Conservation (phyloP, 306 rosid genomes). For the Trifolium subterraneum region DNA sequence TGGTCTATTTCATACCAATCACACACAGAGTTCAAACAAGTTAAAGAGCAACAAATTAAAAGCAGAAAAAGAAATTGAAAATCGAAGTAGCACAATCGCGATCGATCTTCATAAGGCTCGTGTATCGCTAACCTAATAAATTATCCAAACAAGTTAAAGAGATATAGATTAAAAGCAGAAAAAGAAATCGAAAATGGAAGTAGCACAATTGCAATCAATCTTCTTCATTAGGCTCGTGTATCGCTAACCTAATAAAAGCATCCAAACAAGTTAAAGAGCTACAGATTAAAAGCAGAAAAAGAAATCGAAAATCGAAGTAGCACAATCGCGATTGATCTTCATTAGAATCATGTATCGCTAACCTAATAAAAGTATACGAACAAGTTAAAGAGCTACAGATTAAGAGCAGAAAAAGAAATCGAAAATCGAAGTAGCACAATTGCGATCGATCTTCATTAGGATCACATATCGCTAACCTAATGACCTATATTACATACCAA, state of each 20-base stretch:
- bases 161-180: no score
- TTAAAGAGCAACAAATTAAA: not conserved
- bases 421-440: no score
- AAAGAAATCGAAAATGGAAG: no score
- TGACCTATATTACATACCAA: not conserved
- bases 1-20: conserved; percentile 54
- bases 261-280: conserved; percentile 10
- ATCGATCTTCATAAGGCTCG: conserved; percentile 1
- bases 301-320: not conserved
- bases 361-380: not conserved
- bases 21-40: conserved; percentile 5
- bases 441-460: not conserved
- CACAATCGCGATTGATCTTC: conserved; percentile 2
- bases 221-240: not conserved
- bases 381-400: no score
- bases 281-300: conserved; percentile 12
- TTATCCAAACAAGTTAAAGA: not conserved
- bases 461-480: not conserved
- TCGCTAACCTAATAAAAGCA: not conserved
- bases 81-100: not conserved
- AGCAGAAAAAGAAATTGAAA: conserved; percentile 4
- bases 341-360: not conserved
- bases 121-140: not conserved
- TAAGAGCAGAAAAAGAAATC: no score
- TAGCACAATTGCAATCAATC: not conserved